Conservation (phyloP, 2,329 filamentous ascomycete species). For the Aspergillus sp. region DNA sequence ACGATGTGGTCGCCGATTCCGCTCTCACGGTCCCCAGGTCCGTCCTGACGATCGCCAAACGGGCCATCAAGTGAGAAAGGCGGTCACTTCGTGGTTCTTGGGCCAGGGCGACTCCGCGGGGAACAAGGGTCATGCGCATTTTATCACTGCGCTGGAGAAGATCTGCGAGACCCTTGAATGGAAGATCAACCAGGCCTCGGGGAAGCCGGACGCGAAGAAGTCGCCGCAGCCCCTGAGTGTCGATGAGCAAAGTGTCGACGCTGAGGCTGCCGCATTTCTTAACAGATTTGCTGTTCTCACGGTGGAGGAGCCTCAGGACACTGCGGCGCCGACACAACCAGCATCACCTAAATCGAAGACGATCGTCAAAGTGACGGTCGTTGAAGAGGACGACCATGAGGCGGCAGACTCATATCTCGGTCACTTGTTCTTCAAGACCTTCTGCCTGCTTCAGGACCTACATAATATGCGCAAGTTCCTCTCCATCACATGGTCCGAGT, state of each 20-base stretch:
- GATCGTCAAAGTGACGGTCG: conserved; percentile 28
- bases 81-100: conserved; percentile 34
- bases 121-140: conserved; percentile 32
- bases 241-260: conserved; percentile 18
- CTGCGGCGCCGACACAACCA: conserved; percentile 17
- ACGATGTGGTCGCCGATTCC: conserved; percentile 30
- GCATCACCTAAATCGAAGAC: conserved; percentile 19
- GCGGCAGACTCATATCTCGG: conserved; percentile 22
- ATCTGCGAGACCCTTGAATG: conserved; percentile 32
- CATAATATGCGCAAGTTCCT: conserved; percentile 34
- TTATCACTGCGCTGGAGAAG: conserved; percentile 31
- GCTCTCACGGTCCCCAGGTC: conserved; percentile 25
- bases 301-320: conserved; percentile 31
- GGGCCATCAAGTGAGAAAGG: conserved; percentile 31
- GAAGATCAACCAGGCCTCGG: conserved; percentile 12
- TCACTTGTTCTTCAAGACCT: conserved; percentile 29
- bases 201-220: conserved; percentile 23
- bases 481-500: conserved; percentile 36
- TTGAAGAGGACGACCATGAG: conserved; percentile 24
- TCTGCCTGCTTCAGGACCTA: conserved; percentile 38
- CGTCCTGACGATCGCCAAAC: conserved; percentile 31
- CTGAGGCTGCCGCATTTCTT: conserved; percentile 19
- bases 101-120: conserved; percentile 26
- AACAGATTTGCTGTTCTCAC: conserved; percentile 36
- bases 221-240: conserved; percentile 13